phyloP scores from a whole-genome alignment of 192 early-diverging fungal genomes.

The Glomus cerebriforme region DNA sequence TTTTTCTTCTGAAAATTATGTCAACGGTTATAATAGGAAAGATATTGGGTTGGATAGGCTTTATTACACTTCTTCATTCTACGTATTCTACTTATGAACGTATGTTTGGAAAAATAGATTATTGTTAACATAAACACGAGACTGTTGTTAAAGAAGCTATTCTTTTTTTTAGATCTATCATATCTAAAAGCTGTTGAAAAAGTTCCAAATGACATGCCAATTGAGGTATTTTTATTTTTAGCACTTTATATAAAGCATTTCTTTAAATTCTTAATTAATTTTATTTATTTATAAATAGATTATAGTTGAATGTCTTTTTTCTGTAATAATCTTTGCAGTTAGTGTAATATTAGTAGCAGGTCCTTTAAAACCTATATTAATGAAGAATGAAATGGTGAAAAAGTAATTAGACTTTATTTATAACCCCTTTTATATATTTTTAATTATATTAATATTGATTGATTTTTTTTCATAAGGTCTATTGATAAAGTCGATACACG shows the following conservation, averaged over 20 bases:
- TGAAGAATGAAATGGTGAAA: constrained; percentile 63
- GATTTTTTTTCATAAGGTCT: constrained; percentile 40
- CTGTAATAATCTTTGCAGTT: constrained; percentile 49
- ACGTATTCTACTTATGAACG: constrained; percentile 56
- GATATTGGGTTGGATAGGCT: constrained; percentile 34
- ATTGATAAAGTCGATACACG: constrained; percentile 63
- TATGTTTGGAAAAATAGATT: constrained; percentile 20
- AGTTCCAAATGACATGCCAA: constrained; percentile 37
- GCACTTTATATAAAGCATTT: neutral
- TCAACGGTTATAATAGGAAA: constrained; percentile 18
- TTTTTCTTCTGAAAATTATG: neutral
- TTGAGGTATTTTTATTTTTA: constrained; percentile 37
- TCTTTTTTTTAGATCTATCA: constrained; percentile 40
- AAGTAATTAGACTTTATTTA: constrained; percentile 43
- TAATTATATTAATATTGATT: no score
- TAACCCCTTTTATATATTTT: neutral
- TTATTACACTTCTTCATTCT: constrained; percentile 42
- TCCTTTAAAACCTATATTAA: constrained; percentile 58
- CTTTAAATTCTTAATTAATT: neutral
- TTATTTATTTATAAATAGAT: constrained; percentile 40
- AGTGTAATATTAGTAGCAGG: constrained; percentile 54
- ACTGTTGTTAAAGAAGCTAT: neutral
- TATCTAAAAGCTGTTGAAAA: constrained; percentile 50
- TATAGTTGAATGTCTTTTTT: constrained; percentile 47
- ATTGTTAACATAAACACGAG: neutral